These are phyloP conservation scores for Vanderwaltozyma polyspora DNA, from an alignment of 805 yeast species.

Conservation along the genomic window DNA sequence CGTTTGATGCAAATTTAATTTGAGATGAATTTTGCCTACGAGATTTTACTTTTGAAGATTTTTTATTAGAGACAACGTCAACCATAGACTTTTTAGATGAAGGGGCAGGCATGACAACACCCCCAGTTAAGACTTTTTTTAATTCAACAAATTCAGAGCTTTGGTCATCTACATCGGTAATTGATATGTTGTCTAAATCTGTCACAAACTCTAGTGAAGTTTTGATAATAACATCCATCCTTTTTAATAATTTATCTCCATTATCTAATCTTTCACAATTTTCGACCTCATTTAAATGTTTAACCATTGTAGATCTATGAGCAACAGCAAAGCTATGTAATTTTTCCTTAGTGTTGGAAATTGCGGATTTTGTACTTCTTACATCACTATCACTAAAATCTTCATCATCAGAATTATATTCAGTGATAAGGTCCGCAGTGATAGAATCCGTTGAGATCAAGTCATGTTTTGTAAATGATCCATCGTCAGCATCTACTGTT, in stretches of 20 bases:
- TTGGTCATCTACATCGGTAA: conserved; percentile 5
- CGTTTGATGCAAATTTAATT: conserved; percentile 19
- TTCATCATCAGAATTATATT: not conserved
- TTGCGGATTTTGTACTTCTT: conserved; percentile 2
- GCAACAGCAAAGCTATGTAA: conserved; percentile 10
- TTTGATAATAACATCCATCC: conserved; percentile 14
- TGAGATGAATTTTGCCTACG: conserved; percentile 4
- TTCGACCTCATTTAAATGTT: conserved; percentile 7
- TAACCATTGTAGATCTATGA: conserved; percentile 11
- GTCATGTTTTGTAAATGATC: not conserved
- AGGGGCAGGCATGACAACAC: conserved; percentile 5
- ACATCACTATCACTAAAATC: not conserved
- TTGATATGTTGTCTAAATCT: conserved; percentile 16
- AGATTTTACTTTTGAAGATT: not conserved
- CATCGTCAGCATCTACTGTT: not conserved
- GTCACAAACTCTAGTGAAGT: conserved; percentile 15
- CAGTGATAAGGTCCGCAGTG: not conserved
- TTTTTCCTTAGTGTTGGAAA: conserved; percentile 6
- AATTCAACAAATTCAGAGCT: conserved; percentile 10
- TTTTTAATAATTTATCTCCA: conserved; percentile 4
- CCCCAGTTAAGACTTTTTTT: conserved; percentile 21
- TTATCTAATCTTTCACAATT: conserved; percentile 2
- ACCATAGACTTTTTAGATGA: conserved; percentile 15
- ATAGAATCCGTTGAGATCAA: not conserved
- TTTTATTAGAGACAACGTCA: conserved; percentile 6